These are phyloP conservation scores for Apiotrichum laibachii DNA, from an alignment of 1,284 basidiomycete genomes.

Conservation along the genomic window DNA sequence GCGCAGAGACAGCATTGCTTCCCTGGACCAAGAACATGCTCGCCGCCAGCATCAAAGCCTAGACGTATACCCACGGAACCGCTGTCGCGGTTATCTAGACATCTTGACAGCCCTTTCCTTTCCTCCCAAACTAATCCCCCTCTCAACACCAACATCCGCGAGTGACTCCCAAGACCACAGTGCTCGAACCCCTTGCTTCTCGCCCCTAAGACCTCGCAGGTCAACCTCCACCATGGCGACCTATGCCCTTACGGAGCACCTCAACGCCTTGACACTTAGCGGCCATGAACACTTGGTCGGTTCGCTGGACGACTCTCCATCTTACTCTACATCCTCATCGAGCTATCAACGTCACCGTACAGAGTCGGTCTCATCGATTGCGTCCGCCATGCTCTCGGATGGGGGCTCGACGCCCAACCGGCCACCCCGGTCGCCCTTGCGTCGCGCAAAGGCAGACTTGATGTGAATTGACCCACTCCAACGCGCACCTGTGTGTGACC, in stretches of 20 bases:
- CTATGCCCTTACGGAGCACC: neutral
- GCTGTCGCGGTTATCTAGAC: too few species aligned
- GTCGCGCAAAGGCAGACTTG: constrained; percentile 6
- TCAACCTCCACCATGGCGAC: neutral
- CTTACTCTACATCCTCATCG: neutral
- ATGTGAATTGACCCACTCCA: constrained; percentile 4
- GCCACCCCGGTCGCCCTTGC: constrained; percentile 14
- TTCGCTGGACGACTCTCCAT: neutral
- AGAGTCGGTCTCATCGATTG: constrained; percentile 12
- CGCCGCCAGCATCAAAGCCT: too few species aligned
- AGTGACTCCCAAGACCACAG: neutral
- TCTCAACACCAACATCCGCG: too few species aligned
- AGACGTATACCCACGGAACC: too few species aligned
- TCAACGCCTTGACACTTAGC: constrained; percentile 3
- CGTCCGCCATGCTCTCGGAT: constrained; percentile 13
- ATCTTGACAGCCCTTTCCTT: too few species aligned
- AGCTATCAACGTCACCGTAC: neutral
- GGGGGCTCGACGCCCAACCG: constrained; percentile 11
- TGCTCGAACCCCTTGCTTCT: neutral
- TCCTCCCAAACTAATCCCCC: too few species aligned
- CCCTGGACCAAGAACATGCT: too few species aligned
- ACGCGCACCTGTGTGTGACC: neutral
- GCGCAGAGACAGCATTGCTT: too few species aligned
- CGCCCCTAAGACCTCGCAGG: neutral
- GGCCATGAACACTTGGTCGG: neutral